These are phyloP conservation scores for Termitomyces sp. DNA, from an alignment of 768 basidiomycete genomes.

Conservation along the genomic window DNA sequence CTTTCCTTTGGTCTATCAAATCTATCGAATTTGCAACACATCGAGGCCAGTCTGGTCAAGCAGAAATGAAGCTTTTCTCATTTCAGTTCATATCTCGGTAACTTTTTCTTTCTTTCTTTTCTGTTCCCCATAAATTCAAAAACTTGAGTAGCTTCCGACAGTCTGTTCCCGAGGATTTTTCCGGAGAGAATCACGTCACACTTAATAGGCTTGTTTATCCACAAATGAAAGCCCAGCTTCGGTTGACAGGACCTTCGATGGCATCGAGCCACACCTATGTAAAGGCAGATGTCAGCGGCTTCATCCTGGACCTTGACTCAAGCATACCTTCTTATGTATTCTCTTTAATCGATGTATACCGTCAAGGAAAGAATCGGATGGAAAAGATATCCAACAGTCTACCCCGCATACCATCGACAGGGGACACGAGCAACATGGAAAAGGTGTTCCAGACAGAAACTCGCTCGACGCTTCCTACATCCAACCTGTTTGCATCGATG, in stretches of 20 bases:
- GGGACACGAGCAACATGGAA: conserved; percentile 3
- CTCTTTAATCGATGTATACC: conserved; percentile 82
- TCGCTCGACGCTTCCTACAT: conserved; percentile 40
- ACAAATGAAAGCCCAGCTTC: conserved; percentile 71
- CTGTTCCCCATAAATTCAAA: conserved; percentile 9
- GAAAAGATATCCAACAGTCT: conserved; percentile 54
- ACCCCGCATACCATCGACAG: conserved; percentile 34
- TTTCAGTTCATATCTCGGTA: conserved; percentile 84
- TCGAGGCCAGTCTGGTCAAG: conserved; percentile 74
- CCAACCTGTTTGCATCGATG: conserved; percentile 59
- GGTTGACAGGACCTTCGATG: conserved; percentile 39
- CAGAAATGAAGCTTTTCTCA: conserved; percentile 63
- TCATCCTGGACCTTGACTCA: conserved; percentile 79
- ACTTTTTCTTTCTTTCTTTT: conserved; percentile 13
- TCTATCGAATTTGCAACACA: conserved; percentile 68
- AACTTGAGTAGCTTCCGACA: conserved; percentile 67
- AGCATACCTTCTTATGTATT: conserved; percentile 73
- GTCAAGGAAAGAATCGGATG: conserved; percentile 72
- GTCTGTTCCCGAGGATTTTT: conserved; percentile 61
- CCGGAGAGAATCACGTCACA: conserved; percentile 58
- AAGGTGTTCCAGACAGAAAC: conserved; percentile 17
- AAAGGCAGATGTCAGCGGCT: conserved; percentile 72
- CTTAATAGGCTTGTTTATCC: conserved; percentile 75
- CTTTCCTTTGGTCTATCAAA: conserved; percentile 82
- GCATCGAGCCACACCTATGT: conserved; percentile 52